Conservation (phyloP, 2,329 filamentous ascomycete genomes). For the Exophiala xenobiotica region DNA sequence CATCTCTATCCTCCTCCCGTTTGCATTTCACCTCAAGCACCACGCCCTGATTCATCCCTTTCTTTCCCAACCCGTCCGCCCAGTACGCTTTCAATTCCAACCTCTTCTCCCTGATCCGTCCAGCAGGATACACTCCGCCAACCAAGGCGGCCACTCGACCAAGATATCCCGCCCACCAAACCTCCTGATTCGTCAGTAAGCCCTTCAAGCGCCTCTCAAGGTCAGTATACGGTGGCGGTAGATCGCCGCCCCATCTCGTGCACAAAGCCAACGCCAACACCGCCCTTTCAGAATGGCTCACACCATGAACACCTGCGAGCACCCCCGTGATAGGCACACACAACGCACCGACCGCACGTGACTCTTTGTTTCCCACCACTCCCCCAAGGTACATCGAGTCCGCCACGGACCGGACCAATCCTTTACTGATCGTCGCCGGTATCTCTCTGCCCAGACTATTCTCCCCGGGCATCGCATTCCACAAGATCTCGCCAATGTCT, state of each 20-base stretch:
- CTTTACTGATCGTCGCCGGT: slow-evolving; percentile 31
- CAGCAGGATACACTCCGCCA: slow-evolving; percentile 36
- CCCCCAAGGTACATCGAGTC: slow-evolving; percentile 37
- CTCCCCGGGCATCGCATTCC: slow-evolving; percentile 43
- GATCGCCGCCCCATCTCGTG: slow-evolving; percentile 33
- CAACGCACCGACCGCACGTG: slow-evolving; percentile 35
- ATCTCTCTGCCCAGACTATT: slow-evolving; percentile 29
- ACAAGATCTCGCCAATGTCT: slow-evolving; percentile 50
- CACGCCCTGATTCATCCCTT: slow-evolving; percentile 35
- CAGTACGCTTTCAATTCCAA: slow-evolving; percentile 33
- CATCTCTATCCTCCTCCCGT: slow-evolving; percentile 7
- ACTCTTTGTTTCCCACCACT: slow-evolving; percentile 36
- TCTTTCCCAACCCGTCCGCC: slow-evolving; percentile 36
- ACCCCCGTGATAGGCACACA: slow-evolving; percentile 37
- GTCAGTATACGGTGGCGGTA: slow-evolving; percentile 37
- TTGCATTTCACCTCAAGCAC: slow-evolving; percentile 30
- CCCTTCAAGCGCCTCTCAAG: slow-evolving; percentile 33
- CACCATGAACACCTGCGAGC: slow-evolving; percentile 36
- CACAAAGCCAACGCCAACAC: slow-evolving; percentile 37
- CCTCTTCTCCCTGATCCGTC: slow-evolving; percentile 30
- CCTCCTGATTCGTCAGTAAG: slow-evolving; percentile 36
- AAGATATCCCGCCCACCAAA: slow-evolving; percentile 38
- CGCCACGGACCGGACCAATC: slow-evolving; percentile 35
- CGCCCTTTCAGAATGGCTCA: slow-evolving; percentile 37
- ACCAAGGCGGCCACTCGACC: slow-evolving; percentile 36